Base-by-base conservation (phyloP, 345 rosid species). In the Punica granatum region DNA sequence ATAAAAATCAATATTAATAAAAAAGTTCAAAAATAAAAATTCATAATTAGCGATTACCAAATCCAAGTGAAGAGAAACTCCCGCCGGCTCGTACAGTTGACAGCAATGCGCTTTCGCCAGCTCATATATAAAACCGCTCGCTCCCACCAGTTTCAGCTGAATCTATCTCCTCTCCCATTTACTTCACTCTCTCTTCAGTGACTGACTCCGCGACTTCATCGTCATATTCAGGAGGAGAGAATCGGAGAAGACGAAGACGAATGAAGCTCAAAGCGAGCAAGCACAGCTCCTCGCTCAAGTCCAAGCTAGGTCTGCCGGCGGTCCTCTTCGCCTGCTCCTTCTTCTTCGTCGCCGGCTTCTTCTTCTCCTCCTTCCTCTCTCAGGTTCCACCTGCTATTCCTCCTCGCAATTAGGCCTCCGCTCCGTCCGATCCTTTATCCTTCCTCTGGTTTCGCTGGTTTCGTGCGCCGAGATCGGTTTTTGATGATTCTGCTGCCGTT, bases 351-450 rank as follows among this genome's bases (percentile, higher is more conserved):
- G 74, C 76, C 32, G 88, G 74, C 77, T 72, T 51, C 28, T 74
- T 79, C 74, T 82, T 83, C 83, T 87, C 87, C 59, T 64, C 58
- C 73, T 73, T 84, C 41, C 19, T 83, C 36, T 80, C 80, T 66
- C 85, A 76, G 84, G 93, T 85, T 25, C 28, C 5, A 6, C 8
- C 12, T 31, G 41, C 10, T 16, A 15, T 9, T 31, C 36, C 41
- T 63, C 33, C 25, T n/a, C 35, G 21, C 15, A 34, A 18, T 8
- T 33, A 30, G 7, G 37, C 30, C 61, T 28, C 35, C 21, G 48
- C 0, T 42, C 18, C 9, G 33, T 35, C 30, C 12, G 23, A 30
- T 8, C 6, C 28, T 39, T 11, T 61, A n/a, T 13, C 10, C 23
- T 44, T 51, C 28, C 28, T 23, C 28, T 51, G 28, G 58, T 8